A percentile compares a stretch with the other conserved stretches of the same genome.
Conservation (phyloP, 805 yeast species). For the Osmozyma mogii region DNA sequence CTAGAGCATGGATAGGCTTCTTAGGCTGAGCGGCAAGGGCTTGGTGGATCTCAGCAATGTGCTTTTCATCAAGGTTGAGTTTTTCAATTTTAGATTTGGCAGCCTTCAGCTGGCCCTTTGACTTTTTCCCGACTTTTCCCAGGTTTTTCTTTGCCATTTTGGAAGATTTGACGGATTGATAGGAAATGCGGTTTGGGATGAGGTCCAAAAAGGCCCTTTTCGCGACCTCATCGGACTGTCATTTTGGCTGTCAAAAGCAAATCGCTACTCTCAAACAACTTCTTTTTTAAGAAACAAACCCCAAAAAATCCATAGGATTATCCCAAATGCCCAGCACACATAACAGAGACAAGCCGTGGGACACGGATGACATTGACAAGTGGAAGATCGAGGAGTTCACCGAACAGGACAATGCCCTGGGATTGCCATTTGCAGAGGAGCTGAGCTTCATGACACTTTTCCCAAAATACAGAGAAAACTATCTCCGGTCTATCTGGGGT, state of each 20-base stretch:
- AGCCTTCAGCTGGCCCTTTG: slow-evolving; percentile 18
- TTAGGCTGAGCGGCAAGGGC: slow-evolving; percentile 9
- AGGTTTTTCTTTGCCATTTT: slow-evolving; percentile 1
- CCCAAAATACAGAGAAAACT: slow-evolving; percentile 93
- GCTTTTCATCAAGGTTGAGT: slow-evolving; percentile 22
- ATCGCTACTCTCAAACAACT: background rate
- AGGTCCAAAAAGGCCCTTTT: background rate
- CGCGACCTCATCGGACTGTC: background rate
- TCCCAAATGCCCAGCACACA: slow-evolving; percentile 78
- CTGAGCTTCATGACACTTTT: slow-evolving; percentile 90
- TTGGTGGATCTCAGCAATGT: slow-evolving; percentile 16
- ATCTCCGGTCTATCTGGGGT: slow-evolving; percentile 84
- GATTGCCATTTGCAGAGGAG: slow-evolving; percentile 89
- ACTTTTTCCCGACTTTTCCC: slow-evolving; percentile 8
- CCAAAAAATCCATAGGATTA: background rate
- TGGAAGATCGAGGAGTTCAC: slow-evolving; percentile 87
- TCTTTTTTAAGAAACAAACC: background rate
- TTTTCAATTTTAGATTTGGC: slow-evolving; percentile 26
- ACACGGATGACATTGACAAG: slow-evolving; percentile 87
- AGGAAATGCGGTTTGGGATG: background rate
- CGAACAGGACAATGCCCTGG: slow-evolving; percentile 82
- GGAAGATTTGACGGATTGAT: background rate
- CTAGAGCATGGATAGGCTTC: slow-evolving; percentile 22
- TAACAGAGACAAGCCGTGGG: slow-evolving; percentile 97
- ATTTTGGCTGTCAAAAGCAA: background rate